These are phyloP conservation scores for Boletellus deceptivus DNA, from an alignment of 1,284 basidiomycete species.

Conservation along the genomic window DNA sequence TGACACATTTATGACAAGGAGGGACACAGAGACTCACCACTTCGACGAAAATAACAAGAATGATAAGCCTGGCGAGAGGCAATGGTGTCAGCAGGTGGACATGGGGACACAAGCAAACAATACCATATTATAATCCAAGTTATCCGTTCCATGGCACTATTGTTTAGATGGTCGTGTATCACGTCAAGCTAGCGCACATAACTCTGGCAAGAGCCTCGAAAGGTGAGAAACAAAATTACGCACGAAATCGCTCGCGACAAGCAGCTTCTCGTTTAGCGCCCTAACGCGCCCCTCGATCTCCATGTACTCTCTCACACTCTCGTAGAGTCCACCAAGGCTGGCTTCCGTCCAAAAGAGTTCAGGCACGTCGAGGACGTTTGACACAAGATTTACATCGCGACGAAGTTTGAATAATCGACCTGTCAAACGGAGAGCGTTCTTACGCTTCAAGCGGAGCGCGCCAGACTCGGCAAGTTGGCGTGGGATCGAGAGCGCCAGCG, in stretches of 20 bases:
- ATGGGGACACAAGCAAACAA: neutral
- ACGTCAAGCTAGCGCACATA: constrained; percentile 67
- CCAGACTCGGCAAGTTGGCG: constrained; percentile 82
- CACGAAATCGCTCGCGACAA: constrained; percentile 86
- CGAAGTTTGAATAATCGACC: constrained; percentile 87
- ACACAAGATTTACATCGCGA: constrained; percentile 88
- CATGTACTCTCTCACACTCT: constrained; percentile 93
- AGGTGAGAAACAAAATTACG: constrained; percentile 31
- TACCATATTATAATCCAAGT: constrained; percentile 95
- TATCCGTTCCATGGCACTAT: constrained; percentile 88
- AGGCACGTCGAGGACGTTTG: constrained; percentile 92
- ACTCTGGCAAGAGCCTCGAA: constrained; percentile 1
- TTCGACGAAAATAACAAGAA: constrained; percentile 84
- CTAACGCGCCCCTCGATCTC: constrained; percentile 86
- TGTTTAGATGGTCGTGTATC: constrained; percentile 93
- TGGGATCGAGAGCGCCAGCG: constrained; percentile 78
- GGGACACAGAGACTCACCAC: constrained; percentile 44
- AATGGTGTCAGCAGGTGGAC: constrained; percentile 2
- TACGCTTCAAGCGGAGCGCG: constrained; percentile 72
- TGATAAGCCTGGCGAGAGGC: constrained; percentile 64
- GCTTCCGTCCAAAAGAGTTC: constrained; percentile 97
- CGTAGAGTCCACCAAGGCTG: constrained; percentile 84
- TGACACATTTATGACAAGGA: neutral
- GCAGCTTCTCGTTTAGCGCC: constrained; percentile 86
- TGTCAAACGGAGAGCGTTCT: constrained; percentile 85